Conservation (phyloP, 805 yeast genomes). For the Dipodascopsis uninucleata region DNA sequence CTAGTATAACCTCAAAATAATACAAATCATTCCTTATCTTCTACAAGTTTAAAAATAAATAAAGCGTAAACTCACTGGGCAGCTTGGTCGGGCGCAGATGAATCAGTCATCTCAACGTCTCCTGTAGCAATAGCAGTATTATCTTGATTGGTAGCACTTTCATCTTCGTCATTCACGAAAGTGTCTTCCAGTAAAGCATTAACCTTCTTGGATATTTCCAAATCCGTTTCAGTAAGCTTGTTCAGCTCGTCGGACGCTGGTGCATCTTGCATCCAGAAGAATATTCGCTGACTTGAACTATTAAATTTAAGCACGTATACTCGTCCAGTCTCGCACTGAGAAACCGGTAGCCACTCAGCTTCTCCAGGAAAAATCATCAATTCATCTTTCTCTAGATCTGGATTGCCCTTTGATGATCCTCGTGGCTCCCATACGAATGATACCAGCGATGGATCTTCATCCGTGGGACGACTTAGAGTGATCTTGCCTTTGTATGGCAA, state of each 20-base stretch:
- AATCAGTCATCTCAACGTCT: slow-evolving; percentile 26
- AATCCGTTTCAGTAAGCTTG: slow-evolving; percentile 58
- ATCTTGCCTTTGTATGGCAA: slow-evolving; percentile 64
- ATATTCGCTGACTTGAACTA: slow-evolving; percentile 54
- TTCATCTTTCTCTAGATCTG: slow-evolving; percentile 46
- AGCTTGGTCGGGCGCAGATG: slow-evolving; percentile 2
- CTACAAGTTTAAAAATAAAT: no score
- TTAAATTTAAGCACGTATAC: slow-evolving; percentile 65
- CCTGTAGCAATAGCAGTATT: slow-evolving; percentile 4
- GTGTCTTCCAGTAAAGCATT: slow-evolving; percentile 47
- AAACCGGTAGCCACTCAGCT: slow-evolving; percentile 68
- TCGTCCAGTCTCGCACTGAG: slow-evolving; percentile 71
- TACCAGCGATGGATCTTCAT: slow-evolving; percentile 68
- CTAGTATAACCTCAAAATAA: no score
- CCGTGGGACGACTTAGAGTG: slow-evolving; percentile 50
- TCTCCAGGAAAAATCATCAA: slow-evolving; percentile 80
- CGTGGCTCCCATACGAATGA: slow-evolving; percentile 73
- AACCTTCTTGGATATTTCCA: slow-evolving; percentile 46
- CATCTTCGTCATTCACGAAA: slow-evolving; percentile 22
- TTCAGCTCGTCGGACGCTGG: slow-evolving; percentile 56
- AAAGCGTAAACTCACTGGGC: slow-evolving; percentile 22
- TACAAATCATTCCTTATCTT: no score
- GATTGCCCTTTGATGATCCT: slow-evolving; percentile 38
- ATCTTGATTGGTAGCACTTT: neutral
- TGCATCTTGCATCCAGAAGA: slow-evolving; percentile 72